phyloP scores from a whole-genome alignment of 1,284 basidiomycete genomes.

The Taiwanofungus camphoratus region DNA sequence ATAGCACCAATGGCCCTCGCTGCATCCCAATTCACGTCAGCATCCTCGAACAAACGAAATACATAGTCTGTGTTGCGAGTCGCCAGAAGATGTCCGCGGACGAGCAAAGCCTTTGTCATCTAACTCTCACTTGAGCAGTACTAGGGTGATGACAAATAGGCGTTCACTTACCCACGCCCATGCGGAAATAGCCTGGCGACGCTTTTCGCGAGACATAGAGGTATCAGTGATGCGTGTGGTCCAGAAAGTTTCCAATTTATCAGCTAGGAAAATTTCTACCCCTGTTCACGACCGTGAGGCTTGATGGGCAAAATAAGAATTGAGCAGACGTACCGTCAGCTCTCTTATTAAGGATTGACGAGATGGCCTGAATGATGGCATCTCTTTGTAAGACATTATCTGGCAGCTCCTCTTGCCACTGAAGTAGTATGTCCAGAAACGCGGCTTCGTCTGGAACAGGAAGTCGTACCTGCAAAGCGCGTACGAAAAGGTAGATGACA shows the following conservation, averaged over 20 bases:
- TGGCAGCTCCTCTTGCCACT: constrained; percentile 51
- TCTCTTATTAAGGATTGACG: constrained; percentile 75
- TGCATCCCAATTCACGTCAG: constrained; percentile 56
- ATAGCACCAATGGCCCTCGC: constrained; percentile 71
- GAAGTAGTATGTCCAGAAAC: constrained; percentile 50
- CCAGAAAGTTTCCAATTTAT: constrained; percentile 41
- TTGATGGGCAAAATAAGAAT: neutral
- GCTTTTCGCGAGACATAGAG: constrained; percentile 27
- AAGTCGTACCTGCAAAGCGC: constrained; percentile 50
- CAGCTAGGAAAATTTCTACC: constrained; percentile 22
- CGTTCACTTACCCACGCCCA: constrained; percentile 67
- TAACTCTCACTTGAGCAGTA: constrained; percentile 11
- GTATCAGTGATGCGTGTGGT: constrained; percentile 35
- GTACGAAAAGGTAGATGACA: too few relatives aligned
- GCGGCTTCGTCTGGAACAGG: constrained; percentile 40
- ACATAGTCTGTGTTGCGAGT: constrained; percentile 56
- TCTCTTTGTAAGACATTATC: constrained; percentile 53
- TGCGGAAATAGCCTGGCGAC: constrained; percentile 49
- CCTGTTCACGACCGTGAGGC: constrained; percentile 12
- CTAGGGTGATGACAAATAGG: constrained; percentile 1
- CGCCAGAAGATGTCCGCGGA: constrained; percentile 62
- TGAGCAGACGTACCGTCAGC: constrained; percentile 42
- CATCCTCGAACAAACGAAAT: constrained; percentile 64
- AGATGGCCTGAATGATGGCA: constrained; percentile 55
- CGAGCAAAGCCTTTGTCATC: constrained; percentile 76